Evolutionary conservation across 208 protist genomes (phyloP).

Genomic region (Crithidia acanthocephali): DNA sequence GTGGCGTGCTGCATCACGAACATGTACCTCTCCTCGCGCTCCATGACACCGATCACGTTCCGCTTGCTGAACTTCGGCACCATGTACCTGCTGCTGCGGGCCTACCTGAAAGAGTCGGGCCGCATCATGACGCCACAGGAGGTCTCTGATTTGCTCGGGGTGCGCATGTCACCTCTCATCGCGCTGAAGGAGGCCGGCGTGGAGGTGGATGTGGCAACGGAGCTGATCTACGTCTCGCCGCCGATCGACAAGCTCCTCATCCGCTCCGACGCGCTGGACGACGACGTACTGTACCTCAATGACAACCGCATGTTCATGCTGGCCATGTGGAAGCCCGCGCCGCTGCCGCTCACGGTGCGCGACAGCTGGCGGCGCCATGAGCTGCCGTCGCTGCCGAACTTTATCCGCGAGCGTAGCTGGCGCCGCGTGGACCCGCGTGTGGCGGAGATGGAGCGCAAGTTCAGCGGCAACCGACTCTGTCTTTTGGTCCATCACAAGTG

Average conservation of each 20-base stretch:
- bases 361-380: constrained; percentile 62
- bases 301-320: constrained; percentile 70
- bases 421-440: constrained; percentile 13
- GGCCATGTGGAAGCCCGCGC: constrained; percentile 62
- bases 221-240: constrained; percentile 69
- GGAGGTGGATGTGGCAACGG: constrained; percentile 31
- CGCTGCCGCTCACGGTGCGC: constrained; percentile 44
- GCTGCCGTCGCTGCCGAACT: constrained; percentile 31
- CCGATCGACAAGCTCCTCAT: constrained; percentile 69
- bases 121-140: constrained; percentile 60
- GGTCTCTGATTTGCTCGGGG: constrained; percentile 56
- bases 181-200: constrained; percentile 30
- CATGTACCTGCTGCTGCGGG: constrained; percentile 58
- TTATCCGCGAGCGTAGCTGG: constrained; percentile 24
- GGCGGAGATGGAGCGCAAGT: constrained; percentile 28
- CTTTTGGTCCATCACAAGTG: constrained; percentile 78
- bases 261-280: constrained; percentile 45
- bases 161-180: constrained; percentile 48
- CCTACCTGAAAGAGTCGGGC: constrained; percentile 44
- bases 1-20: constrained; percentile 70
- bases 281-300: constrained; percentile 77
- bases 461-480: constrained; percentile 45
- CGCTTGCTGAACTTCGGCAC: constrained; percentile 78
- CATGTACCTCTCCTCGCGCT: constrained; percentile 60
- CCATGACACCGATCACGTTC: constrained; percentile 77